Percentiles rank a stretch among this genome's conserved stretches.
Evolutionary conservation across 1,139 yeast species (phyloP).

Genomic region (Kodamaea suecica): DNA sequence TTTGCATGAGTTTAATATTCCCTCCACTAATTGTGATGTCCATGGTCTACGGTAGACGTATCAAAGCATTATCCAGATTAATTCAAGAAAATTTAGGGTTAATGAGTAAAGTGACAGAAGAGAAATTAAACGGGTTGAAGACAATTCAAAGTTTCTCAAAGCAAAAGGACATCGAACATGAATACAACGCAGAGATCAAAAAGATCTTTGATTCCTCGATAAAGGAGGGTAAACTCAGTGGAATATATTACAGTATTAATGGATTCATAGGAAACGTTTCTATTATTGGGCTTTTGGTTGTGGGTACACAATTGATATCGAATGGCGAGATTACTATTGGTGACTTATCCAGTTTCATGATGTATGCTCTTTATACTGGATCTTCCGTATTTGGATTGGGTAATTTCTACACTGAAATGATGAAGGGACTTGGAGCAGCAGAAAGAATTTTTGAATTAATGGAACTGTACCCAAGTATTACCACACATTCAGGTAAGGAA

Average conservation of each 20-base stretch:
- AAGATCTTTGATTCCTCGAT: slow-evolving; percentile 71
- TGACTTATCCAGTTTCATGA: slow-evolving; percentile 86
- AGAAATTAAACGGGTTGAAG: slow-evolving; percentile 78
- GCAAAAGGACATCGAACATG: slow-evolving; percentile 53
- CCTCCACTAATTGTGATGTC: slow-evolving; percentile 83
- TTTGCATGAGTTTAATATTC: slow-evolving; percentile 69
- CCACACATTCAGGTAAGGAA: slow-evolving; percentile 57
- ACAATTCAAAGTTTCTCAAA: slow-evolving; percentile 91
- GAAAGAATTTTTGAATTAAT: slow-evolving; percentile 84
- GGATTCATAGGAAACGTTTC: slow-evolving; percentile 80
- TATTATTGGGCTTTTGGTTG: slow-evolving; percentile 68
- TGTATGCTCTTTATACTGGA: slow-evolving; percentile 92
- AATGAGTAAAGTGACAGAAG: slow-evolving; percentile 87
- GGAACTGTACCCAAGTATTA: slow-evolving; percentile 69
- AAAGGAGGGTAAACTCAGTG: slow-evolving; percentile 75
- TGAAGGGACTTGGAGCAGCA: slow-evolving; percentile 98
- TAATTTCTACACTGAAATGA: slow-evolving; percentile 84
- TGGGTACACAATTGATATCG: slow-evolving; percentile 78
- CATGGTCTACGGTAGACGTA: slow-evolving; percentile 72
- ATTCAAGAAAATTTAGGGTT: slow-evolving; percentile 86
- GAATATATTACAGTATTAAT: slow-evolving; percentile 73
- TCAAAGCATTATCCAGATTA: slow-evolving; percentile 68
- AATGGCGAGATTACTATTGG: slow-evolving; percentile 76
- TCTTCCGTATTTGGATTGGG: slow-evolving; percentile 86
- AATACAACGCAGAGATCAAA: slow-evolving; percentile 63